Evolutionary conservation across 805 yeast species (phyloP).

Genomic region (Teunomyces lycoperdinae): DNA sequence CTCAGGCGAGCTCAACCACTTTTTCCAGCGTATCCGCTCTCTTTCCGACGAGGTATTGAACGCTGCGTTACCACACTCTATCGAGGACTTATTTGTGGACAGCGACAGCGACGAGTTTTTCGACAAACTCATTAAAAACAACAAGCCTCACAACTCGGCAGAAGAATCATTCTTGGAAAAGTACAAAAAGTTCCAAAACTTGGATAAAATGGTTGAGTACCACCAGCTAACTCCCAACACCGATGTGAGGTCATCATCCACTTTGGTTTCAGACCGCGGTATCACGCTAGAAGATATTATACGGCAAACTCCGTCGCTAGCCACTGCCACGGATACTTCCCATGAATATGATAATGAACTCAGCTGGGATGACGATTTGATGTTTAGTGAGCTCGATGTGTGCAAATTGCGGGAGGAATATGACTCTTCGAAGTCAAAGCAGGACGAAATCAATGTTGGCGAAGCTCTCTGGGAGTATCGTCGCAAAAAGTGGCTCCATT

Average conservation of each 20-base stretch:
- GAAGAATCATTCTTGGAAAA: conserved; percentile 34
- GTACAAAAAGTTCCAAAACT: conserved; percentile 27
- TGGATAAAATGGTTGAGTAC: conserved; percentile 30
- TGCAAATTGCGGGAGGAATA: conserved; percentile 26
- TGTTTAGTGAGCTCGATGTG: conserved; percentile 25
- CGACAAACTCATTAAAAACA: conserved; percentile 18
- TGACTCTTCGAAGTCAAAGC: conserved; percentile 22
- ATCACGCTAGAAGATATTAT: conserved; percentile 18
- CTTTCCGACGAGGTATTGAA: conserved; percentile 49
- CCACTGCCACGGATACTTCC: conserved; percentile 11
- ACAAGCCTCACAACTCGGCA: conserved; percentile 20
- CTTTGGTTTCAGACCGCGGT: conserved; percentile 10
- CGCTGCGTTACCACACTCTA: conserved; percentile 41
- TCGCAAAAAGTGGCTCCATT: conserved; percentile 61
- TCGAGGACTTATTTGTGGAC: conserved; percentile 48
- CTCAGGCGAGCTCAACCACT: conserved; percentile 37
- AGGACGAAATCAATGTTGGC: conserved; percentile 37
- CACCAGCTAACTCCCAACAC: conserved; percentile 12
- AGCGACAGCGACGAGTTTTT: conserved; percentile 31
- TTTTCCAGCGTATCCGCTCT: conserved; percentile 31
- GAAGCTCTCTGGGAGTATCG: conserved; percentile 66
- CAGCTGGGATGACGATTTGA: conserved; percentile 10
- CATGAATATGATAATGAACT: conserved; percentile 11
- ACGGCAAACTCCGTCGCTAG: conserved; percentile 17
- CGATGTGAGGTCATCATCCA: conserved; percentile 12